A percentile compares a stretch with the other conserved stretches of the same genome.
phyloP scores from a whole-genome alignment of 2,329 filamentous ascomycete species.

The Colletotrichum sansevieriae region DNA sequence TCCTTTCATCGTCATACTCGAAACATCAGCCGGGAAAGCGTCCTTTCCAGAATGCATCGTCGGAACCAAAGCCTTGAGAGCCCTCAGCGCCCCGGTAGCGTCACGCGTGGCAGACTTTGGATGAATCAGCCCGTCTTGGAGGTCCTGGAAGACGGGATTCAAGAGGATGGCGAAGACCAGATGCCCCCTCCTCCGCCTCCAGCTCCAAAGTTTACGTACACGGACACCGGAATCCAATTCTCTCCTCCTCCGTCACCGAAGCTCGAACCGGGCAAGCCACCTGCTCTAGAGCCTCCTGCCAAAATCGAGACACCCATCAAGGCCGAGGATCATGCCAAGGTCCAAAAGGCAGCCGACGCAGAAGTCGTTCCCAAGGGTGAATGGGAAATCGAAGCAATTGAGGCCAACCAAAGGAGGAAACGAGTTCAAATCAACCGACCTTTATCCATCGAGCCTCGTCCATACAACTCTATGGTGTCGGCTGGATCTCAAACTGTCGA shows the following conservation, averaged over 20 bases:
- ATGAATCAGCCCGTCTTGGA: slow-evolving; percentile 69
- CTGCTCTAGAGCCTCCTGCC: slow-evolving; percentile 57
- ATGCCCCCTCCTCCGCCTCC: slow-evolving; percentile 45
- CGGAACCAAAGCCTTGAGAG: slow-evolving; percentile 72
- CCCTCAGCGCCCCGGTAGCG: slow-evolving; percentile 66
- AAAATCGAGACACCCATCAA: slow-evolving; percentile 56
- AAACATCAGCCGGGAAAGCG: slow-evolving; percentile 70
- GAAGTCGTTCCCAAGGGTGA: slow-evolving; percentile 61
- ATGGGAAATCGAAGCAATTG: slow-evolving; percentile 72
- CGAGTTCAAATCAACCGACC: slow-evolving; percentile 69
- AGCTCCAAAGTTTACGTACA: slow-evolving; percentile 67
- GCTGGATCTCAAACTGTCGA: slow-evolving; percentile 73
- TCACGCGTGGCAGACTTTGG: slow-evolving; percentile 64
- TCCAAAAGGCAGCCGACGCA: slow-evolving; percentile 56
- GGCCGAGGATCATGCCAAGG: slow-evolving; percentile 50
- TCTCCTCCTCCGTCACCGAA: slow-evolving; percentile 85
- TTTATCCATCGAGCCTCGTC: slow-evolving; percentile 61
- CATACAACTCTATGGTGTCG: slow-evolving; percentile 70
- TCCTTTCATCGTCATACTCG: slow-evolving; percentile 66
- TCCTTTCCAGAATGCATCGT: slow-evolving; percentile 62
- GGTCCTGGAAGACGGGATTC: slow-evolving; percentile 64
- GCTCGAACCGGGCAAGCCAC: slow-evolving; percentile 54
- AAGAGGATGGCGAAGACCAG: slow-evolving; percentile 62
- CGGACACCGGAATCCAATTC: slow-evolving; percentile 83
- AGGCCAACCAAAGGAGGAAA: slow-evolving; percentile 79